These are phyloP conservation scores for Dioscorea cayenensis DNA, from an alignment of 116 monocot species.

Conservation along the genomic window DNA sequence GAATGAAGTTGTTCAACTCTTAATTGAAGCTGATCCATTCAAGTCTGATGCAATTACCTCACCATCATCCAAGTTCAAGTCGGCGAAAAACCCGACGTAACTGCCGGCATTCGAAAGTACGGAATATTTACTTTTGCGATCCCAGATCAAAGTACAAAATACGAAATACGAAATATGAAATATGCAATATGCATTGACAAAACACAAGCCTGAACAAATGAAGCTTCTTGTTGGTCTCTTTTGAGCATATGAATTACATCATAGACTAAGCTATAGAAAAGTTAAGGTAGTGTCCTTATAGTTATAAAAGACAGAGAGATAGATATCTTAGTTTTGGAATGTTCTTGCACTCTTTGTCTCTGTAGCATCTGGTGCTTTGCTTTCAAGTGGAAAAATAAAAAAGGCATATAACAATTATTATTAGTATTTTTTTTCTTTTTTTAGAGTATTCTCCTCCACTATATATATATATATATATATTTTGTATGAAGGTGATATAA, in stretches of 20 bases:
- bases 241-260: too few relatives aligned
- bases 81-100: conserved; percentile 3
- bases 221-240: too few relatives aligned
- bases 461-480: neutral
- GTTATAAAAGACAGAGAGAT: neutral
- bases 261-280: too few relatives aligned
- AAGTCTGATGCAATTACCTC: conserved; percentile 15
- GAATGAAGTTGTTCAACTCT: conserved; percentile 83
- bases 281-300: too few relatives aligned
- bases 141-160: too few relatives aligned
- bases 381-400: conserved; percentile 12
- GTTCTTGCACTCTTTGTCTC: conserved; percentile 2
- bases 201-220: too few relatives aligned
- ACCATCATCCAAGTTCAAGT: conserved; percentile 39
- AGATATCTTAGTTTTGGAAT: neutral
- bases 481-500: neutral
- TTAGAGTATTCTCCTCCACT: too few relatives aligned
- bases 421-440: too few relatives aligned
- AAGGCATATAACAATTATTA: neutral
- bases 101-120: too few relatives aligned
- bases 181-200: too few relatives aligned
- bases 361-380: conserved; percentile 41
- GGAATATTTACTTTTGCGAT: too few relatives aligned
- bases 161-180: too few relatives aligned
- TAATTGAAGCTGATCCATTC: conserved; percentile 40